Conservation (phyloP, 768 basidiomycete genomes). For the Mycena vitilis region DNA sequence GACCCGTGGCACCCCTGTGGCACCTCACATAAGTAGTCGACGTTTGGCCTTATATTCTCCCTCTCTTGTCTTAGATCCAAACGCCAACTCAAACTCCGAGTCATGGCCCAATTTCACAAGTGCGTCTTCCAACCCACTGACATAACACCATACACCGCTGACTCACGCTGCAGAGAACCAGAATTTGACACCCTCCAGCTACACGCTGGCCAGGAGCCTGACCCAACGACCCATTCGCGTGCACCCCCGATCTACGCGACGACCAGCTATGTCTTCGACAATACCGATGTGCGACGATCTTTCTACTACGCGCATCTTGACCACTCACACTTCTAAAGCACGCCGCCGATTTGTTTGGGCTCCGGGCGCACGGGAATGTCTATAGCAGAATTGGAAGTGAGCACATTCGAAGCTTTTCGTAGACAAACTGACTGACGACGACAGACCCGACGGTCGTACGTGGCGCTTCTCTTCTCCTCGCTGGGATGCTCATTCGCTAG, state of each 20-base stretch:
- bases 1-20: neutral
- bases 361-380: slow-evolving; percentile 69
- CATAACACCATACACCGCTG: neutral
- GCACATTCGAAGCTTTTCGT: slow-evolving; percentile 45
- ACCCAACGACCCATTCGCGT: slow-evolving; percentile 75
- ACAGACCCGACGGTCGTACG: slow-evolving; percentile 17
- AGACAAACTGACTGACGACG: slow-evolving; percentile 41
- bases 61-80: no score
- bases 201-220: slow-evolving; percentile 78
- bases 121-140: neutral
- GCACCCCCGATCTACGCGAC: slow-evolving; percentile 84
- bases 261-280: slow-evolving; percentile 79
- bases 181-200: slow-evolving; percentile 87
- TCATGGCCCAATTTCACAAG: slow-evolving; percentile 37
- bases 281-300: slow-evolving; percentile 62
- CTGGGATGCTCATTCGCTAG: neutral
- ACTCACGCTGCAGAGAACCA: slow-evolving; percentile 54
- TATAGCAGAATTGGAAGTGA: slow-evolving; percentile 75
- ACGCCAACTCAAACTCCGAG: neutral
- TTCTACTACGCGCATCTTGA: neutral
- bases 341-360: slow-evolving; percentile 76
- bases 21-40: slow-evolving; percentile 15
- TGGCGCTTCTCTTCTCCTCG: slow-evolving; percentile 1
- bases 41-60: no score
- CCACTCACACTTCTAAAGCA: slow-evolving; percentile 55